phyloP scores from a whole-genome alignment of 345 rosid genomes.

The Acer campestre region DNA sequence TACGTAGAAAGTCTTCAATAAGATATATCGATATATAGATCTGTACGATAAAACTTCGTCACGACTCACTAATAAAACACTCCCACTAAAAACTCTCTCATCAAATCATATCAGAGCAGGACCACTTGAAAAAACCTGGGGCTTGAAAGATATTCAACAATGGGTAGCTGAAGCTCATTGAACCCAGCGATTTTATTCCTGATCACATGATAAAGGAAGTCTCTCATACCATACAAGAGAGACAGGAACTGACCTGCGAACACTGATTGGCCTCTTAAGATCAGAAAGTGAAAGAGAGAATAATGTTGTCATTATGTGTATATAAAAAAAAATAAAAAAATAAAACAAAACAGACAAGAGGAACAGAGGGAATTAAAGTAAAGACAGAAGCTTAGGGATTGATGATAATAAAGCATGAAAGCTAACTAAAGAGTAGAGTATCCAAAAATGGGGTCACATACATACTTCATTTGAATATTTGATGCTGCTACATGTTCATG shows the following conservation, averaged over 20 bases:
- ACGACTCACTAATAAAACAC: neutral
- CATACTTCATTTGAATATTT: slow-evolving; percentile 13
- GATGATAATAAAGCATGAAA: slow-evolving; percentile 15
- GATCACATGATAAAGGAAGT: neutral
- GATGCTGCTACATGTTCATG: slow-evolving; percentile 15
- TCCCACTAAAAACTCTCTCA: neutral
- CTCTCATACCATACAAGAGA: neutral
- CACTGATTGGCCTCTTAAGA: slow-evolving; percentile 1
- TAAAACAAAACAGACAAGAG: slow-evolving; percentile 1
- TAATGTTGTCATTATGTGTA: neutral
- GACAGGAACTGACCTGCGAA: slow-evolving; percentile 6
- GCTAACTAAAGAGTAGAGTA: slow-evolving; percentile 10
- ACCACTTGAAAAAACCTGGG: neutral
- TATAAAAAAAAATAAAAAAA: neutral
- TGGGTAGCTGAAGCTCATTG: neutral
- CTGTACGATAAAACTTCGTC: neutral
- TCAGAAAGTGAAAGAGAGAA: neutral
- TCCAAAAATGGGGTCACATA: slow-evolving; percentile 14
- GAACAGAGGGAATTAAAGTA: slow-evolving; percentile 1
- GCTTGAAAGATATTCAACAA: neutral
- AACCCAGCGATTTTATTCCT: neutral
- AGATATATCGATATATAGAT: neutral
- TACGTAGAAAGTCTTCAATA: neutral
- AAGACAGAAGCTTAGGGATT: slow-evolving; percentile 20
- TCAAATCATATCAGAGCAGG: neutral